Evolutionary conservation across 257 asterid species (phyloP).

Genomic region (Cinchona pubescens): DNA sequence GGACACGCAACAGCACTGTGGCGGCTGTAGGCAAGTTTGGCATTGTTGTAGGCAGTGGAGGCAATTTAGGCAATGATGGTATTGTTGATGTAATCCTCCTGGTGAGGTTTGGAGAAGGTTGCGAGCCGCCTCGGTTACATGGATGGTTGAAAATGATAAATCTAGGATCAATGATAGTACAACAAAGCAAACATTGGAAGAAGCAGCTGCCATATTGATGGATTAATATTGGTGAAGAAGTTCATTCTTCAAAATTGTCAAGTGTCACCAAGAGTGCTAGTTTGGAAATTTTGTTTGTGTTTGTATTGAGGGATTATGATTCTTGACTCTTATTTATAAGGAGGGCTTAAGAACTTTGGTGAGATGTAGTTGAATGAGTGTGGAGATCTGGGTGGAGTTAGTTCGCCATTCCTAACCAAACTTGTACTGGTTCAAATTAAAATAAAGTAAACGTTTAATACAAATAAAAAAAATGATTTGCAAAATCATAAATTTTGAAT

Average conservation of each 20-base stretch:
- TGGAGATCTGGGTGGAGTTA: background rate
- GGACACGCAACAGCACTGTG: too few relatives aligned
- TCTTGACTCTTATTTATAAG: slow-evolving; percentile 2
- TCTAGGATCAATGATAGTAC: background rate
- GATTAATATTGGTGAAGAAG: background rate
- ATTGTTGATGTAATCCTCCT: background rate
- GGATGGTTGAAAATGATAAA: slow-evolving; percentile 7
- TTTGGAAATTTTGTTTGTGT: too few relatives aligned
- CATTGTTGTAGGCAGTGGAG: background rate
- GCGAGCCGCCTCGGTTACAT: slow-evolving; percentile 10
- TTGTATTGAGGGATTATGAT: too few relatives aligned
- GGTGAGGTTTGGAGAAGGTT: slow-evolving; percentile 10
- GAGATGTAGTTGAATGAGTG: background rate
- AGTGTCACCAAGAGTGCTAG: background rate
- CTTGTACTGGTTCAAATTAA: too few relatives aligned
- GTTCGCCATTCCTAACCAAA: too few relatives aligned
- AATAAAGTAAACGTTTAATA: too few relatives aligned
- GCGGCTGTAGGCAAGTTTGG: slow-evolving; percentile 3
- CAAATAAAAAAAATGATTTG: too few relatives aligned
- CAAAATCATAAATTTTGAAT: too few relatives aligned
- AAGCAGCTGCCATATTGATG: background rate
- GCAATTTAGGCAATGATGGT: background rate
- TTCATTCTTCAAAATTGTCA: background rate
- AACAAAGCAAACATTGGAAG: background rate
- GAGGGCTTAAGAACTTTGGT: background rate